Base-by-base conservation (phyloP, 2,329 filamentous ascomycete species). In the Aspergillus sp. region DNA sequence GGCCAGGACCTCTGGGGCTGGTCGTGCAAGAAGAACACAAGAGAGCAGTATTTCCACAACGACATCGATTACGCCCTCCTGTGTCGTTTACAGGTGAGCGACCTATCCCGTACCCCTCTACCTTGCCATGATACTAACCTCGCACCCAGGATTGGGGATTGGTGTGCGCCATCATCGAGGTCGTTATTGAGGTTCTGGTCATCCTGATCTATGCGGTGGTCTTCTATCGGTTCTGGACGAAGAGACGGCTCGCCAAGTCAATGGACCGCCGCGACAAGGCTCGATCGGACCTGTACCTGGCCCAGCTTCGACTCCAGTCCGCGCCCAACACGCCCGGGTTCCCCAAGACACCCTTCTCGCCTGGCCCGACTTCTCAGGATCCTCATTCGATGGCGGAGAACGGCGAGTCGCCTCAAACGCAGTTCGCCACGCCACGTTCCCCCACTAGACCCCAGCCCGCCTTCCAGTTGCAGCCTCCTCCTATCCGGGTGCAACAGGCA, bases 191-290 rank as follows among this genome's bases (percentile, higher is more conserved):
- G 70, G 83, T 89, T 61, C 88, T 97, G 68, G 91, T 89, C 68
- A 96, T 99, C 71, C 80, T 86, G 49, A 89, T 99, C 66, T 99
- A 99, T 81, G 91, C 84, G 67, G 83, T 97, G 68, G 86, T 97
- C 71, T 97, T 97, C 80, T 97, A 96, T 81, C 89, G 94, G 64
- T 95, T 96, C 82, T 96, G 92, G 84, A 91, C 89, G 61, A 99
- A 97, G 83, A 88, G 91, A 71, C 88, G 89, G 71, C 89, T 99
- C 58, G 87, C 88, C 75, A 97, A 97, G 82, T 92, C 91, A 58
- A 99, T 99, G 94, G 89, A 96, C 71, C 80, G 89, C 70, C 91
- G 94, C 64, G 94, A 99, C 80, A 88, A 89, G 68, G 94, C 94
- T 60, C 89, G 94, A 58, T 93, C 89, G 56, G 92, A 97, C 71